These are phyloP conservation scores for Chaetomium sp. DNA, from an alignment of 2,329 filamentous ascomycete genomes.

Conservation along the genomic window DNA sequence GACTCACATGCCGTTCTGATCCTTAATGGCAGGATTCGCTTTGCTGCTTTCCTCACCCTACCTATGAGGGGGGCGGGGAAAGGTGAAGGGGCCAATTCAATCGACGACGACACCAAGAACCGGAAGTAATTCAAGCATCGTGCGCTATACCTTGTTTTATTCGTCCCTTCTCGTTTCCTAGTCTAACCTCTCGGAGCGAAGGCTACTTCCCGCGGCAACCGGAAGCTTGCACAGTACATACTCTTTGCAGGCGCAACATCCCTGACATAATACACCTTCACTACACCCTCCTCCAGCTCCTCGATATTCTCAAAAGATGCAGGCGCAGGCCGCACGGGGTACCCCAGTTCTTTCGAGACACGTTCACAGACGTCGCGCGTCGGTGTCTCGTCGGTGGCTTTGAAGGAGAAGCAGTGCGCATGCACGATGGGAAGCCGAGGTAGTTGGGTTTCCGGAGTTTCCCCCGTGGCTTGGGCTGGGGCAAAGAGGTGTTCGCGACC, in stretches of 20 bases:
- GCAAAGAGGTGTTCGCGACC: conserved; percentile 60
- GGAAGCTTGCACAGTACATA: conserved; percentile 95
- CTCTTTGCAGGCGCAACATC: conserved; percentile 89
- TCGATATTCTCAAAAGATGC: conserved; percentile 32
- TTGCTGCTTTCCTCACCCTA: too few relatives aligned
- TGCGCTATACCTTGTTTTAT: too few relatives aligned
- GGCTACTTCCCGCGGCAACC: conserved; percentile 74
- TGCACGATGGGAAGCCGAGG: conserved; percentile 72
- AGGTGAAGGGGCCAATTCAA: too few relatives aligned
- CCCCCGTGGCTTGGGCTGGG: conserved; percentile 33
- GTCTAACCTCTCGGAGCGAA: conserved; percentile 48
- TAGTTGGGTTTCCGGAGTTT: conserved; percentile 33
- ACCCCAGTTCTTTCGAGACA: conserved; percentile 55
- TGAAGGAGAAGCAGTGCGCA: conserved; percentile 88
- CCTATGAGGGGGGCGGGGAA: too few relatives aligned
- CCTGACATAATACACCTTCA: conserved; percentile 63
- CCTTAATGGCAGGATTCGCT: too few relatives aligned
- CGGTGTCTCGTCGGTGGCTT: conserved; percentile 66
- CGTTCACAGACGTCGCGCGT: conserved; percentile 59
- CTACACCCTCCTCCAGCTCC: conserved; percentile 40
- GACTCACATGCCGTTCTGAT: too few relatives aligned
- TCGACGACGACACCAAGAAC: too few relatives aligned
- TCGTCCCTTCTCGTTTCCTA: neutral
- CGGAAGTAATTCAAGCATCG: too few relatives aligned
- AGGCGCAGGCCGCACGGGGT: conserved; percentile 44